phyloP scores from a whole-genome alignment of 2,329 filamentous ascomycete genomes.

The Cordyceps tenuipes region DNA sequence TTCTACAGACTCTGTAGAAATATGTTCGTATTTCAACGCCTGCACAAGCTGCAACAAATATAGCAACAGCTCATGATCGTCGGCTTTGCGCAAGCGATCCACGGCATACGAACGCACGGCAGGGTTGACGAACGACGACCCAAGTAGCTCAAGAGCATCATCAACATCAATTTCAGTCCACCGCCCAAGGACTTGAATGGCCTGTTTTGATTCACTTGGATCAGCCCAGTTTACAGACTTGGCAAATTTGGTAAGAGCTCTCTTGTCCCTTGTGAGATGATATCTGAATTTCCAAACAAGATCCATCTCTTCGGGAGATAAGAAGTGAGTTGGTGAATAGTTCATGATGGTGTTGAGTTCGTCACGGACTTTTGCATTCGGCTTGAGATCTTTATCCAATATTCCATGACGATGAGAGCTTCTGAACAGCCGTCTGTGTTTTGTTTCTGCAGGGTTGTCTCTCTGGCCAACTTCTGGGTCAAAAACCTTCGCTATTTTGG shows the following conservation, averaged over 20 bases:
- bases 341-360: constrained; percentile 86
- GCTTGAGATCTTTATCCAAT: constrained; percentile 88
- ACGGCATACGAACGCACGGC: constrained; percentile 90
- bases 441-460: constrained; percentile 91
- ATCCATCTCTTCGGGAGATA: constrained; percentile 89
- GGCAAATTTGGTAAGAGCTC: constrained; percentile 90
- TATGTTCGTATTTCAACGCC: constrained; percentile 87
- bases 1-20: constrained; percentile 46
- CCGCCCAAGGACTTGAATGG: constrained; percentile 78
- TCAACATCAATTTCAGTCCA: constrained; percentile 98
- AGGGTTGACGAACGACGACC: constrained; percentile 82
- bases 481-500: constrained; percentile 74
- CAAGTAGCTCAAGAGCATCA: constrained; percentile 87
- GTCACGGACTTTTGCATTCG: constrained; percentile 90
- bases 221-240: constrained; percentile 96
- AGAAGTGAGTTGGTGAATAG: constrained; percentile 82
- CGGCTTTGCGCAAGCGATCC: constrained; percentile 80
- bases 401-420: constrained; percentile 88
- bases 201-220: constrained; percentile 74
- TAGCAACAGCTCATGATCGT: constrained; percentile 81
- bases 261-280: constrained; percentile 85
- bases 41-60: constrained; percentile 94
- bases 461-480: constrained; percentile 84
- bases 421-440: constrained; percentile 84
- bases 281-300: constrained; percentile 97